A percentile compares a stretch with the other conserved stretches of the same genome.
These are phyloP conservation scores for Aspergillus coremiiformis DNA, from an alignment of 495 filamentous ascomycete genomes.

Conservation along the genomic window DNA sequence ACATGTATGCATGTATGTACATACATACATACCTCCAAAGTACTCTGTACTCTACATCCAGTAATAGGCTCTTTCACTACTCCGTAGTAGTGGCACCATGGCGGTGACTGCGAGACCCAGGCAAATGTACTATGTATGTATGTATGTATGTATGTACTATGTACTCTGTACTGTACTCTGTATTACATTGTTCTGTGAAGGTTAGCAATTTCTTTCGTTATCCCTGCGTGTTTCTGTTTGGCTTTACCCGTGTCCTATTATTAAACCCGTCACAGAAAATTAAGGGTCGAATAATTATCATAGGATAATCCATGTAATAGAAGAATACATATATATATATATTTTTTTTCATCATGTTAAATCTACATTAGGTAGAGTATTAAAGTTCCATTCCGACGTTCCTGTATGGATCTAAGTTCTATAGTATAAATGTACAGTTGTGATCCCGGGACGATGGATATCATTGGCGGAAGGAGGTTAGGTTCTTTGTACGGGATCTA, in stretches of 20 bases:
- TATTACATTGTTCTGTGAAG: neutral
- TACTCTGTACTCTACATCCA: neutral
- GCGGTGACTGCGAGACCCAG: neutral
- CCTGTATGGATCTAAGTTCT: too few species aligned
- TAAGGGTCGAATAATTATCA: neutral
- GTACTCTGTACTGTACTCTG: neutral
- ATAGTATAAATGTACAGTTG: neutral
- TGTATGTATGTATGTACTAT: too few species aligned
- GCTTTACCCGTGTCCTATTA: neutral
- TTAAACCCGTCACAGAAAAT: neutral
- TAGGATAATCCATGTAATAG: too few species aligned
- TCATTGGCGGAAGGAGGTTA: neutral
- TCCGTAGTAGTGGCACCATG: slow-evolving; percentile 1
- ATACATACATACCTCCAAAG: too few species aligned
- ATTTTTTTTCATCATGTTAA: neutral
- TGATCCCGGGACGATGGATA: neutral
- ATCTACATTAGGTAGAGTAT: too few species aligned
- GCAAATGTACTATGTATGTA: neutral
- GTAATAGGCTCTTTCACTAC: neutral
- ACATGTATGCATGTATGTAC: neutral
- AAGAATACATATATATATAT: too few species aligned
- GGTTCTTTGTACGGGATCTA: neutral
- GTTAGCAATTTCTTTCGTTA: neutral
- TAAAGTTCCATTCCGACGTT: too few species aligned
- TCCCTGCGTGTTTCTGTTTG: neutral